Evolutionary conservation across 257 asterid species (phyloP).

Genomic region (Craterostigma plantagineum): DNA sequence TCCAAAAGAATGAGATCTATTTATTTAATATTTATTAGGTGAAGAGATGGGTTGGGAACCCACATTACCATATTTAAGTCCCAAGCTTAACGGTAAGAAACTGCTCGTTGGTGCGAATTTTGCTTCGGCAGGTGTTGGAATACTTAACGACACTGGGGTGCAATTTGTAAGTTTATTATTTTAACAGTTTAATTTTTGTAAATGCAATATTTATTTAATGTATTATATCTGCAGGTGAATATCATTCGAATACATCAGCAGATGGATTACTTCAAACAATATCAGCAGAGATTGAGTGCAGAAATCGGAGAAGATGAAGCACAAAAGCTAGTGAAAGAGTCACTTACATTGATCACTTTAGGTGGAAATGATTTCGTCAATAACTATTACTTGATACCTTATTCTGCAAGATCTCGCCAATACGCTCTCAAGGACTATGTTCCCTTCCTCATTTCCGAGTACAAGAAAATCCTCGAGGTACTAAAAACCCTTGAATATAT

Average conservation of each 20-base stretch:
- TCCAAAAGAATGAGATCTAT: too few relatives aligned
- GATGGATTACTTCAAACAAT: slow-evolving; percentile 40
- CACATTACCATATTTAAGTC: slow-evolving; percentile 36
- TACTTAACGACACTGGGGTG: slow-evolving; percentile 48
- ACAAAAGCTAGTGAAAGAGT: slow-evolving; percentile 26
- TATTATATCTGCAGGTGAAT: slow-evolving; percentile 29
- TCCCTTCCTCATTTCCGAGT: slow-evolving; percentile 45
- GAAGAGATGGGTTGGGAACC: slow-evolving; percentile 30
- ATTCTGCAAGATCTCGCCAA: slow-evolving; percentile 59
- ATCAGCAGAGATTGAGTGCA: slow-evolving; percentile 34
- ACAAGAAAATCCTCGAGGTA: slow-evolving; percentile 46
- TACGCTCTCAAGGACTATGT: slow-evolving; percentile 39
- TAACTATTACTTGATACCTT: slow-evolving; percentile 58
- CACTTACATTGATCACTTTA: slow-evolving; percentile 56
- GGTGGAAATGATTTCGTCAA: slow-evolving; percentile 91
- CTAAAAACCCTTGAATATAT: background rate
- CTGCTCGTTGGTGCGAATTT: slow-evolving; percentile 47
- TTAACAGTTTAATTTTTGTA: background rate
- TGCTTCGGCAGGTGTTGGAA: slow-evolving; percentile 66
- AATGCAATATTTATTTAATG: background rate
- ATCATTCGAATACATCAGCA: slow-evolving; percentile 45
- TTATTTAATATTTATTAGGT: slow-evolving; percentile 12
- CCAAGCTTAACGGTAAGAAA: slow-evolving; percentile 23
- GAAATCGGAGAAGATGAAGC: slow-evolving; percentile 31
- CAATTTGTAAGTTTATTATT: slow-evolving; percentile 31